These are phyloP conservation scores for Urtica urens DNA, from an alignment of 306 rosid genomes.

Conservation along the genomic window DNA sequence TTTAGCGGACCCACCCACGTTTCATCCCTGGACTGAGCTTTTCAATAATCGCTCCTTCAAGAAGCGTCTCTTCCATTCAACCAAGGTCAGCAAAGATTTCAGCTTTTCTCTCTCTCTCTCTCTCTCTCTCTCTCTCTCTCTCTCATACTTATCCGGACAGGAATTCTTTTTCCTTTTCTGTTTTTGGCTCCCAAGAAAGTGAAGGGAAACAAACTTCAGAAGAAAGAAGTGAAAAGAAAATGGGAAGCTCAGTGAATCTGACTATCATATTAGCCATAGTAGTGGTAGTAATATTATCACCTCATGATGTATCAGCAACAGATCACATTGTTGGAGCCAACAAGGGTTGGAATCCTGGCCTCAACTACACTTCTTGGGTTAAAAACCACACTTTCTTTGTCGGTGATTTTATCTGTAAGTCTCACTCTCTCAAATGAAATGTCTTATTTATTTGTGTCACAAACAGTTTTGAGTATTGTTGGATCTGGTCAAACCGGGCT, in stretches of 20 bases:
- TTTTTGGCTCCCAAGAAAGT: neutral
- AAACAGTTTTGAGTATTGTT: no score
- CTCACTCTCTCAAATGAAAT: neutral
- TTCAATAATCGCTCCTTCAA: no score
- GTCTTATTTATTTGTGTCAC: no score
- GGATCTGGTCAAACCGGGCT: no score
- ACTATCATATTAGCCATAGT: no score
- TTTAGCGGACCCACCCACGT: no score
- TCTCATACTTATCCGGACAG: neutral
- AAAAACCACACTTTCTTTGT: slow-evolving; percentile 80
- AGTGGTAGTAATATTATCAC: slow-evolving; percentile 20
- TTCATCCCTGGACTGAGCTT: no score
- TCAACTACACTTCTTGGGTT: slow-evolving; percentile 84
- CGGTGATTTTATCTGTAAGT: slow-evolving; percentile 73
- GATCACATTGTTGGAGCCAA: slow-evolving; percentile 92
- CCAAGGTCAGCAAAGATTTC: neutral
- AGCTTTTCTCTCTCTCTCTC: no score
- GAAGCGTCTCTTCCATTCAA: neutral
- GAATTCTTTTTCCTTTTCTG: neutral
- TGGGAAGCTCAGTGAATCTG: slow-evolving; percentile 10
- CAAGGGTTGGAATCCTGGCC: slow-evolving; percentile 82
- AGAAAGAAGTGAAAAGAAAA: slow-evolving; percentile 7
- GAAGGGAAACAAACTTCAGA: neutral
- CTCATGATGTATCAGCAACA: slow-evolving; percentile 33
- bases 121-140: slow-evolving; percentile 5